Conservation (phyloP, 2,329 filamentous ascomycete species). For the Fusarium albosuccineum region DNA sequence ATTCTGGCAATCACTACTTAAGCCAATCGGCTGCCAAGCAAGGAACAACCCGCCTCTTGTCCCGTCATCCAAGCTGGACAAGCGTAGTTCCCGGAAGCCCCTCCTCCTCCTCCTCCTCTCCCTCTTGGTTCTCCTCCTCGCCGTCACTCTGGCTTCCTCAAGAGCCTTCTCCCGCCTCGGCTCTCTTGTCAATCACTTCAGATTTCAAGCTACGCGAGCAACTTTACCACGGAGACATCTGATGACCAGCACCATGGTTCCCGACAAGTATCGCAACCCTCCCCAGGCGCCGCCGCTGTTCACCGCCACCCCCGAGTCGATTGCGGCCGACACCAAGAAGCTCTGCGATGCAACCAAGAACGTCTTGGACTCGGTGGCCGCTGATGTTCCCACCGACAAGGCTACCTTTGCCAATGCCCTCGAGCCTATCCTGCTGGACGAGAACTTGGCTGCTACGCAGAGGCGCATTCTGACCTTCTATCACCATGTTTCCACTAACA, state of each 20-base stretch:
- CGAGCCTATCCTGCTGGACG: constrained; percentile 78
- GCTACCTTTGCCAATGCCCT: constrained; percentile 69
- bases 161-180: constrained; percentile 70
- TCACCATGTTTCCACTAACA: constrained; percentile 79
- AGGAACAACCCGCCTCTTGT: constrained; percentile 22
- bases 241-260: constrained; percentile 72
- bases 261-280: constrained; percentile 76
- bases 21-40: constrained; percentile 40
- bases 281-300: constrained; percentile 84
- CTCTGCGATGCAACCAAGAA: constrained; percentile 73
- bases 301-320: constrained; percentile 77
- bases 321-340: constrained; percentile 75
- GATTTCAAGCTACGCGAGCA: constrained; percentile 52
- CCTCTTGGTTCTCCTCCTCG: constrained; percentile 68
- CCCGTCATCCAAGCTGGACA: constrained; percentile 46
- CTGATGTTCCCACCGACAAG: constrained; percentile 66
- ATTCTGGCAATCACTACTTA: constrained; percentile 12
- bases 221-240: constrained; percentile 50
- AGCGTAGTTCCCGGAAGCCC: constrained; percentile 44
- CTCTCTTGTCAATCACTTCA: constrained; percentile 69
- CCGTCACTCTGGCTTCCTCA: constrained; percentile 76
- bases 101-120: constrained; percentile 59
- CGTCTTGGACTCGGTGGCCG: constrained; percentile 76
- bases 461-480: constrained; percentile 82
- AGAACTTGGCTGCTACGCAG: constrained; percentile 72